Conservation (phyloP, 768 basidiomycete genomes). For the Kwoniella dejecticola region DNA sequence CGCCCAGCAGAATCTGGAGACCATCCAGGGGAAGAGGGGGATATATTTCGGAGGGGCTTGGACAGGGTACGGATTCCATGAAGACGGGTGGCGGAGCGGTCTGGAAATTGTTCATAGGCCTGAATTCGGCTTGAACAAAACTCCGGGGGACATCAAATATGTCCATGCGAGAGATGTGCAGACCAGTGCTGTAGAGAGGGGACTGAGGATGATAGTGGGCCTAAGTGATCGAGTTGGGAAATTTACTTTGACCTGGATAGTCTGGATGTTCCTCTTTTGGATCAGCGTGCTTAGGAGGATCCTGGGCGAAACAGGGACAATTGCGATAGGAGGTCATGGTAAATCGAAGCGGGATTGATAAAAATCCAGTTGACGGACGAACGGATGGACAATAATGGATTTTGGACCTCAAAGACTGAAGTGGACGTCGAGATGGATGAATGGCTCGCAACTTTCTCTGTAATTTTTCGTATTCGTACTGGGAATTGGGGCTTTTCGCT, state of each 20-base stretch:
- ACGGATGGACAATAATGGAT: no score
- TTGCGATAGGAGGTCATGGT: no score
- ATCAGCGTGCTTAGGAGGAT: background rate
- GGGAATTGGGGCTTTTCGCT: no score
- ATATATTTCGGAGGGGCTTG: conserved; percentile 16
- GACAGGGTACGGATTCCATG: conserved; percentile 17
- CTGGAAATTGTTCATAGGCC: conserved; percentile 6
- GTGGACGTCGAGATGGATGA: no score
- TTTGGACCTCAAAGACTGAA: no score
- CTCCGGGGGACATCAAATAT: background rate
- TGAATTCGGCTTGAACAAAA: conserved; percentile 3
- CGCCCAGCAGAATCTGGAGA: conserved; percentile 1
- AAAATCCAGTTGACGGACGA: no score
- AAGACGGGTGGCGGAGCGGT: conserved; percentile 11
- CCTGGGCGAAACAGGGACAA: no score
- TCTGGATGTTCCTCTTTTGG: background rate
- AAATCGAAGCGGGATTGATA: no score
- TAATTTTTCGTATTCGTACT: no score
- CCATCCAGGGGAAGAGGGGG: conserved; percentile 8
- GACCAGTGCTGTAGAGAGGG: background rate
- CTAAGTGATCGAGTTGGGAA: background rate
- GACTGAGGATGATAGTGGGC: conserved; percentile 3
- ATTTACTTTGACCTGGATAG: background rate
- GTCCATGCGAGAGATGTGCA: background rate
- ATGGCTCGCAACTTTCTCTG: no score